Evolutionary conservation across 768 basidiomycete species (phyloP), one percentile per base, ranked within the genome.

Genomic region (Suillus luteus): DNA sequence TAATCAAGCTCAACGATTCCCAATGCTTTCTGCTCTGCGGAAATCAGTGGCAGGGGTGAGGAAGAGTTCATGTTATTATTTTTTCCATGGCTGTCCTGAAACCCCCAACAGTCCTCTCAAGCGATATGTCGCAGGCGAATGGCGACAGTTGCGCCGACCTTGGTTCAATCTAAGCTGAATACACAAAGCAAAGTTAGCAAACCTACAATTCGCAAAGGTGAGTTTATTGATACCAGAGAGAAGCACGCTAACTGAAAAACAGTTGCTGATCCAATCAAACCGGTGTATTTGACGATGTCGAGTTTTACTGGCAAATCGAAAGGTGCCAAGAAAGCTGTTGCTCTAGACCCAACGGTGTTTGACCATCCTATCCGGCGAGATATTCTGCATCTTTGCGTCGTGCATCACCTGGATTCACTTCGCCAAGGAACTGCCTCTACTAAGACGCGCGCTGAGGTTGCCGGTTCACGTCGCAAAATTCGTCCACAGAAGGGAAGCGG

Each of bases 361-460:
- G 82, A 85, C 65, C 89, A 93, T 68, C 93, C 95, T 46, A 86
- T 95, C 51, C 92, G 96, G 58, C 86, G 88, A 24, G 96, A 98
- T 75, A 92, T 99, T 66, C 85, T 99, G 3, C 96, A 99, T 75
- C 84, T 94, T 52, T 96, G 95, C 72, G 89, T 95, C 40, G 85
- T 91, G 7, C 93, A 96, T 70, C 85, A 97, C 73, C 87, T 90
- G 46, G 93, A 97, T 71, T 85, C 88, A 22, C 83, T 95, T 17
- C 89, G 96, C n/a, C 91, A 95, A 79, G 96, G 96, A 35, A 90
- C 92, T 14, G 95, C 93, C 27, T 89, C 82, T 66, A 97, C 95
- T 19, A 98, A 97, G 78, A 94, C 91, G 38, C 90, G 97, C 62
- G 87, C 85, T 27, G 94, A 98, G 76, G 95, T 99, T 14, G 83